phyloP scores from a whole-genome alignment of 176 grass and related monocot species.

The Stipa capillata region DNA sequence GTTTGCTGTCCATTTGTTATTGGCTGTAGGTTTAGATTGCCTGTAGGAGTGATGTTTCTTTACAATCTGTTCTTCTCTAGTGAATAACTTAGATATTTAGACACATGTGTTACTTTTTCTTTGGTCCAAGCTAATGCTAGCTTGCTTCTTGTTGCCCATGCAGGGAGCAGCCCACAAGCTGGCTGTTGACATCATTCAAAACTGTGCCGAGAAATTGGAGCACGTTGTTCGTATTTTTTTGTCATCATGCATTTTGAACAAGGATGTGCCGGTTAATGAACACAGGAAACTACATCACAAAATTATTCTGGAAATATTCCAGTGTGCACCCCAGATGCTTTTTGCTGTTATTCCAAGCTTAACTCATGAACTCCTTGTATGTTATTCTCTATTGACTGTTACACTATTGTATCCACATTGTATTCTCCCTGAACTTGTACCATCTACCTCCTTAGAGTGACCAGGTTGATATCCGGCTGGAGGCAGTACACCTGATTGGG shows the following conservation, averaged over 20 bases:
- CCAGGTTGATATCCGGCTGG: constrained; percentile 57
- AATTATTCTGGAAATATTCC: constrained; percentile 88
- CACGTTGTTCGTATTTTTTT: constrained; percentile 48
- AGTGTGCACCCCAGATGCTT: constrained; percentile 69
- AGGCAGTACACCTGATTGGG: constrained; percentile 72
- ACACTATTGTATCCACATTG: constrained; percentile 2
- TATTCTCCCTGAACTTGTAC: constrained; percentile 21
- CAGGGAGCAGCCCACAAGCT: constrained; percentile 71
- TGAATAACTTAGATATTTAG: not conserved
- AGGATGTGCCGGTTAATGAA: constrained; percentile 39
- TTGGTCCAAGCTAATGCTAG: constrained; percentile 14
- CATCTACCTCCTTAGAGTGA: constrained; percentile 49
- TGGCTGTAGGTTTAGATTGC: constrained; percentile 1
- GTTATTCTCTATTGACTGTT: constrained; percentile 18
- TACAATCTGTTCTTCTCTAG: constrained; percentile 13
- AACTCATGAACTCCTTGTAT: constrained; percentile 77
- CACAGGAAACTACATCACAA: constrained; percentile 51
- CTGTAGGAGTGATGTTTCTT: not conserved
- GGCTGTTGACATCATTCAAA: constrained; percentile 56
- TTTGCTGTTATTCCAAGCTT: constrained; percentile 77
- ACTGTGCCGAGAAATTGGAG: constrained; percentile 63
- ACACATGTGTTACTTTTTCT: constrained; percentile 4
- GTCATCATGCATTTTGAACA: constrained; percentile 58
- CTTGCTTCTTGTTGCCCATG: constrained; percentile 29
- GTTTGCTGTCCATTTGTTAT: constrained; percentile 9